phyloP scores from a whole-genome alignment of 1,284 basidiomycete genomes.

The Puccinia triticina region DNA sequence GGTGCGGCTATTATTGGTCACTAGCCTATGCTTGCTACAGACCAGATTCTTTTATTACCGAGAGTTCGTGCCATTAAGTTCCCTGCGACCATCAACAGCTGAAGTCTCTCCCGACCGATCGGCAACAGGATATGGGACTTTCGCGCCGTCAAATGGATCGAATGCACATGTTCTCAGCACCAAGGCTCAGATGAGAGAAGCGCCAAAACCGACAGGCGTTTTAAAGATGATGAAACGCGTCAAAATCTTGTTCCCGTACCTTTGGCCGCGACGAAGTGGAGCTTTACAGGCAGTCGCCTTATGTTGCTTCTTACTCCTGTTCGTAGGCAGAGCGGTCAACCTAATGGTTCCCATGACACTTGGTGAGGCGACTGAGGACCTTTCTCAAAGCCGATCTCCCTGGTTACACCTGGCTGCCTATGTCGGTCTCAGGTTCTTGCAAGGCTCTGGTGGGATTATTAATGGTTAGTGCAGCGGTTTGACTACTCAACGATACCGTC shows the following conservation, averaged over 20 bases:
- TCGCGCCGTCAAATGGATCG: constrained; percentile 40
- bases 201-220: constrained; percentile 47
- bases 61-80: constrained; percentile 37
- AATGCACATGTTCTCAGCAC: constrained; percentile 49
- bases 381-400: constrained; percentile 57
- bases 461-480: constrained; percentile 46
- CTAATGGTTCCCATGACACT: constrained; percentile 73
- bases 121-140: constrained; percentile 42
- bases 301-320: constrained; percentile 70
- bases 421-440: constrained; percentile 60
- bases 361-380: constrained; percentile 68
- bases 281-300: constrained; percentile 74
- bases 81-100: not conserved
- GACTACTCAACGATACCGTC: not conserved
- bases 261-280: constrained; percentile 74
- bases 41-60: constrained; percentile 19
- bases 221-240: constrained; percentile 60
- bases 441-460: constrained; percentile 61
- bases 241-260: constrained; percentile 71
- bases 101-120: constrained; percentile 21
- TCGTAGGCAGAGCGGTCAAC: constrained; percentile 76
- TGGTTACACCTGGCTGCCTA: constrained; percentile 59
- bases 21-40: constrained; percentile 34
- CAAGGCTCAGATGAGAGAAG: constrained; percentile 46
- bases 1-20: constrained; percentile 38